phyloP scores from a whole-genome alignment of 345 rosid species.

The Aquilaria sinensis region DNA sequence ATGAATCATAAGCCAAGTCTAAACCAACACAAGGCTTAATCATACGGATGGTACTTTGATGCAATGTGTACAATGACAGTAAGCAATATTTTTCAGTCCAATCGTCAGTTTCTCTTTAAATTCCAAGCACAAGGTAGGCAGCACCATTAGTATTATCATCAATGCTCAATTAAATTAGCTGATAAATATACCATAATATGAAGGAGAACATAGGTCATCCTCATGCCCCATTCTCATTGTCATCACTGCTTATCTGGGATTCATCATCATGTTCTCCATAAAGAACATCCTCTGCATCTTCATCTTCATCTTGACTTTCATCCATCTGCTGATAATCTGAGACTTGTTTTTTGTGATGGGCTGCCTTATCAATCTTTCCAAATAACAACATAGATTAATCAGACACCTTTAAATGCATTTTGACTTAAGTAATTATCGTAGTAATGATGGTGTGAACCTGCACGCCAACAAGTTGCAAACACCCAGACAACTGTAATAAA shows the following conservation, averaged over 20 bases:
- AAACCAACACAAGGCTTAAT: too few relatives aligned
- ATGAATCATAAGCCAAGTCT: too few relatives aligned
- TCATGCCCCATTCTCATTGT: constrained; percentile 14
- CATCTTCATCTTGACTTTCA: constrained; percentile 59
- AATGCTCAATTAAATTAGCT: too few relatives aligned
- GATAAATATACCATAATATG: too few relatives aligned
- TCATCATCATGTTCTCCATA: constrained; percentile 64
- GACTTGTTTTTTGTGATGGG: constrained; percentile 26
- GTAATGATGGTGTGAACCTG: constrained; percentile 43
- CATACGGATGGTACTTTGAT: too few relatives aligned
- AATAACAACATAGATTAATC: constrained; percentile 5
- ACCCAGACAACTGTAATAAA: constrained; percentile 73
- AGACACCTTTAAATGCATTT: background rate
- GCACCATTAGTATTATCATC: too few relatives aligned
- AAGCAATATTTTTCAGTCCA: too few relatives aligned
- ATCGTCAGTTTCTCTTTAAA: too few relatives aligned
- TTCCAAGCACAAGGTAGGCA: too few relatives aligned
- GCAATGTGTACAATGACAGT: too few relatives aligned
- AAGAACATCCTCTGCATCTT: constrained; percentile 52
- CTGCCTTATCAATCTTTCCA: constrained; percentile 63
- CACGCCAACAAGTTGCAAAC: constrained; percentile 68
- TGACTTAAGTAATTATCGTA: constrained; percentile 1
- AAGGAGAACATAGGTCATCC: too few relatives aligned
- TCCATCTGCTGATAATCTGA: constrained; percentile 26
- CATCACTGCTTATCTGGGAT: constrained; percentile 71